A percentile compares a stretch with the other conserved stretches of the same genome.
These are phyloP conservation scores for Sisymbrium altissimum DNA, from an alignment of 345 rosid genomes.

Conservation along the genomic window DNA sequence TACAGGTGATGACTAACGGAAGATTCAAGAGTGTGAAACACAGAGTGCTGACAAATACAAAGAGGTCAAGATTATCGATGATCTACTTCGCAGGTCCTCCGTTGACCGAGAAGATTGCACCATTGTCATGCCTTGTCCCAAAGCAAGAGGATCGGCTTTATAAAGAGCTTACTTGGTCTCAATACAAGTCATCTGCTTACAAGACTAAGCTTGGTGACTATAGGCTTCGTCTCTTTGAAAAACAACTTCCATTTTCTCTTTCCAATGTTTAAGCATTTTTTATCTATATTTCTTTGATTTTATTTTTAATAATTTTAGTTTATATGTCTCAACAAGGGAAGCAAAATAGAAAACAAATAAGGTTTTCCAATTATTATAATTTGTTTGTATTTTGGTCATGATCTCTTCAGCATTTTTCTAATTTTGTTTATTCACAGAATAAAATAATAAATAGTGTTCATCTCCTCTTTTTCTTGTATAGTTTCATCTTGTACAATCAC, in stretches of 20 bases:
- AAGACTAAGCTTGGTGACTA: slow-evolving; percentile 66
- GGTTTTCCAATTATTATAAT: neutral
- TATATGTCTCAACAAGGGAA: neutral
- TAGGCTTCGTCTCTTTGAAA: slow-evolving; percentile 66
- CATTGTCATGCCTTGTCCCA: slow-evolving; percentile 47
- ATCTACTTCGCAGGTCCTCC: slow-evolving; percentile 87
- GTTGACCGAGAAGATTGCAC: slow-evolving; percentile 49
- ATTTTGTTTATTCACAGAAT: neutral
- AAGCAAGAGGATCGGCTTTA: slow-evolving; percentile 63
- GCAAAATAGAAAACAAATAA: neutral
- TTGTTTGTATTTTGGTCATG: neutral
- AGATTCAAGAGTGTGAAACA: slow-evolving; percentile 81
- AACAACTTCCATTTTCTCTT: slow-evolving; percentile 20
- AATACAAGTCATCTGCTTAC: slow-evolving; percentile 64
- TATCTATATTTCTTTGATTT: too few species aligned
- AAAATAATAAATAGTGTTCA: neutral
- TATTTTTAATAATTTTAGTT: slow-evolving; percentile 19
- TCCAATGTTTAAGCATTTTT: neutral
- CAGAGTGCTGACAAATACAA: slow-evolving; percentile 56
- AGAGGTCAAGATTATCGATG: slow-evolving; percentile 70
- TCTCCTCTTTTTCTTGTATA: neutral
- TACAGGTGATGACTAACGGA: slow-evolving; percentile 84
- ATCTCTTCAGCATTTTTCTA: neutral
- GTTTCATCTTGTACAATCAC: neutral
- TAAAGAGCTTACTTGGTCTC: slow-evolving; percentile 72